Percentiles rank a stretch among this genome's conserved stretches.
Conservation (phyloP, 495 filamentous ascomycete species). For the Penicillium paxilli region DNA sequence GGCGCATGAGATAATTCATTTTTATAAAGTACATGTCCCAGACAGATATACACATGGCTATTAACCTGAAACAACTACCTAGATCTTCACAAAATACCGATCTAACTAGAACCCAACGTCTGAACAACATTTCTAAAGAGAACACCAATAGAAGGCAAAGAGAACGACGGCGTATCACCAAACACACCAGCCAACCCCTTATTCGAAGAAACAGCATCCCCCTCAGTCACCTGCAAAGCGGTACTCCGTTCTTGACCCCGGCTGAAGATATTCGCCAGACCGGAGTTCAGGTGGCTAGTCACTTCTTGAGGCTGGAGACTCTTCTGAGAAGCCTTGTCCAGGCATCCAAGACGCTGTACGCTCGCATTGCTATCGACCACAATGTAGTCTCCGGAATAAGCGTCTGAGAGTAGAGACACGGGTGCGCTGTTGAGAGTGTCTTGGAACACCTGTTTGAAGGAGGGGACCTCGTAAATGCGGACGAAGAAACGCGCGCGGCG, state of each 20-base stretch:
- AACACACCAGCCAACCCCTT: constrained; percentile 74
- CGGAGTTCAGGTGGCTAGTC: constrained; percentile 43
- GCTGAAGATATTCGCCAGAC: constrained; percentile 52
- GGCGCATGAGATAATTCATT: neutral
- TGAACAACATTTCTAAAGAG: constrained; percentile 73
- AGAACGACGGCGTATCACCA: constrained; percentile 69
- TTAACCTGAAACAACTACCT: neutral
- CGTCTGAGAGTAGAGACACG: constrained; percentile 37
- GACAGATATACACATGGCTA: neutral
- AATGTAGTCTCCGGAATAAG: constrained; percentile 58
- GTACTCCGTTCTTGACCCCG: constrained; percentile 18
- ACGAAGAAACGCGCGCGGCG: constrained; percentile 25
- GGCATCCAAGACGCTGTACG: constrained; percentile 52
- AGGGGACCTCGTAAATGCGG: constrained; percentile 40
- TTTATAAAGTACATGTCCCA: neutral
- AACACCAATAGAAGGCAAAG: constrained; percentile 73
- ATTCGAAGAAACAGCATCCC: constrained; percentile 55
- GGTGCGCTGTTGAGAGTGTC: constrained; percentile 25
- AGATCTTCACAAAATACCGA: neutral
- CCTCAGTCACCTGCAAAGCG: constrained; percentile 36
- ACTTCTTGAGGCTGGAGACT: constrained; percentile 47
- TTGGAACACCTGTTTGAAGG: constrained; percentile 30
- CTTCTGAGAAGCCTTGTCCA: constrained; percentile 53
- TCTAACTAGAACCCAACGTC: constrained; percentile 26
- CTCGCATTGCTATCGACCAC: constrained; percentile 43